Evolutionary conservation across 1,284 basidiomycete species (phyloP), one percentile per base, ranked within the genome.

Genomic region (Sparassis latifolia): DNA sequence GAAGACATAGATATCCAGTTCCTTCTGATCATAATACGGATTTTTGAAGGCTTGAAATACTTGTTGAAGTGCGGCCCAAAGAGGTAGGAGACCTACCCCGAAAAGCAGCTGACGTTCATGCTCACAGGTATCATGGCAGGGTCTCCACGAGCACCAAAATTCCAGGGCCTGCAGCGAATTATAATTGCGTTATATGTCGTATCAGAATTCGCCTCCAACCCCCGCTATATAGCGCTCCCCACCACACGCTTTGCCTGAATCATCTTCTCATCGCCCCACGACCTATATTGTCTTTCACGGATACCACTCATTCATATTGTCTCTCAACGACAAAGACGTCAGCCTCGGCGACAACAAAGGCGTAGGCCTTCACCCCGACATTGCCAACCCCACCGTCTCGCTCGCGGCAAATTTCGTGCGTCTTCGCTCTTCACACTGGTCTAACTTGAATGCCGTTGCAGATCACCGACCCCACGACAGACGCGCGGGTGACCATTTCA

Each of bases 381-480:
- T 75, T 42, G 73, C 74, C 39, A 77, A 77, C 60, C 75, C 75
- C 9, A 74, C 75, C 30, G 43, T 57, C 0, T 65, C 67, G 12
- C 75, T 72, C 52, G 60, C 56, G 2, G 58, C 66, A 42, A 77
- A 76, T 61, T 74, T 75, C 57, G 77, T 78, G 54, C 9, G 73
- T 63, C 5, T 20, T 4, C 42, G n/a, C 33, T 40, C 5, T 35
- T 0, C 12, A 28, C 3, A 41, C 40, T n/a, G 6, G 6, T 32
- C 7, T 4, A 4, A 29, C 5, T 30, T n/a, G 10, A 5, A 3
- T 12, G 27, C 33, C 29, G 35, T 44, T 39, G 27, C 35, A 78
- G 74, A 70, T 72, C 2, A 65, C 62, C 4, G 68, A 75, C 54
- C 72, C 75, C 6, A 72, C 72, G 7, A 65, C 62, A 6, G 62